Evolutionary conservation across 345 rosid species (phyloP).

Genomic region (Eucalyptus marginata): DNA sequence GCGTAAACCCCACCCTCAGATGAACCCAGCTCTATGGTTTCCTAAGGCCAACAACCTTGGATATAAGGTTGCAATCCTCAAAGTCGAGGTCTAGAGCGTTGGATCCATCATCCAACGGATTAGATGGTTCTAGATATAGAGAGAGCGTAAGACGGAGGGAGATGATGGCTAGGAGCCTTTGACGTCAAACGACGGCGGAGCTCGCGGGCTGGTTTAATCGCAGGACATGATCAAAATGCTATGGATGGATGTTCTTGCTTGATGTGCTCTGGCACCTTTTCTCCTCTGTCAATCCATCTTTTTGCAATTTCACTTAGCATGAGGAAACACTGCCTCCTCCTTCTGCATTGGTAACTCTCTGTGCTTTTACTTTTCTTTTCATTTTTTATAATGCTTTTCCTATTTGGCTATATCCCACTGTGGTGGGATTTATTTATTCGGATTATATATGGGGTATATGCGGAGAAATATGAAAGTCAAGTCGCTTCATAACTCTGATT

Average conservation of each 20-base stretch:
- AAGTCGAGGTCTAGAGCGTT: not conserved
- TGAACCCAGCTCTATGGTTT: not conserved
- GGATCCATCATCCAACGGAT: not conserved
- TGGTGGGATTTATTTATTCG: not conserved
- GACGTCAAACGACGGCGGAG: not conserved
- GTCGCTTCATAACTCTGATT: rapidly evolving
- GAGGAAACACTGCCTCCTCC: not conserved
- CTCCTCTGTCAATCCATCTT: not conserved
- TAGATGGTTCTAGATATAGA: not conserved
- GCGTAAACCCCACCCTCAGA: not conserved
- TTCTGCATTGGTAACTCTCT: not conserved
- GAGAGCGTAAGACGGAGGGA: not conserved
- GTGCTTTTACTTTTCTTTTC: not conserved
- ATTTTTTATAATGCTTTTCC: not conserved
- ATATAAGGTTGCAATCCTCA: not conserved
- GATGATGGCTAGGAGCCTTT: not conserved
- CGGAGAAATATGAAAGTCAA: not conserved
- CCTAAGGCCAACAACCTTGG: not conserved
- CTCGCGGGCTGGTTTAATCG: not conserved
- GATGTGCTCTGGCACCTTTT: not conserved
- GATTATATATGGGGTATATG: not conserved
- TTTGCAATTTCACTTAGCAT: not conserved
- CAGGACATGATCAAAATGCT: not conserved
- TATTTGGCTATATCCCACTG: not conserved
- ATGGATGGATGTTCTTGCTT: not conserved